Base-by-base conservation (phyloP, 768 basidiomycete species). In the Lactarius sanguifluus region DNA sequence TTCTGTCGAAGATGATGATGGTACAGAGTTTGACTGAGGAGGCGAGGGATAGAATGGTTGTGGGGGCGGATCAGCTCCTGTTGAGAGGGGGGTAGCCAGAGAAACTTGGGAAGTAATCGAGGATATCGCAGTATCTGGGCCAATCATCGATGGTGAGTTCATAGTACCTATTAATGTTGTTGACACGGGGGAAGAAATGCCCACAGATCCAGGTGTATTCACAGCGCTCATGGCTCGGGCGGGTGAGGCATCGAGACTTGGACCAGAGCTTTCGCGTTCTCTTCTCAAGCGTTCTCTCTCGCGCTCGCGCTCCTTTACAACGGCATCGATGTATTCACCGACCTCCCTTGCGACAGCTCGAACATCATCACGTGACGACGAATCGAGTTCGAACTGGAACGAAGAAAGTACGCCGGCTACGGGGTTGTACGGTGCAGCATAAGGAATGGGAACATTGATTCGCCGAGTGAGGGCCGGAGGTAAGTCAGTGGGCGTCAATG, bases 231-330 rank as follows among this genome's bases (percentile, higher is more conserved):
- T 25, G 9, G 61, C 58, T 18, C 61, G 57, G 15, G 58, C 54
- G 45, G 67, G 67, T n/a, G 68, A 62, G 13, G 70, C 59, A 32
- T 61, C 62, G 5, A 64, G 20, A 36, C 54, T 69, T 41, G 56
- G 60, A 43, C 63, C 72, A 30, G 75, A 80, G 43, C 76, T 80
- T 71, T 91, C 88, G 23, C 88, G 78, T 74, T 89, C 90, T 57
- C 82, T 79, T 70, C 86, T 85, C 57, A 91, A 80, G 32, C 90
- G 81, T 70, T 92, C 91, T 7, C 90, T 81, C 74, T 94, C 92
- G 64, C 81, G 80, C 67, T 94, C 92, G 20, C 92, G 80, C 71
- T 94, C 92, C 68, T 84, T 85, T 4, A 86, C 87, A 6, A 92
- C 83, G 10, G 83, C 82, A 64, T 94, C 92, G 7, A 94, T 89